Evolutionary conservation across 345 rosid genomes (phyloP).

Genomic region (Salix udensis): DNA sequence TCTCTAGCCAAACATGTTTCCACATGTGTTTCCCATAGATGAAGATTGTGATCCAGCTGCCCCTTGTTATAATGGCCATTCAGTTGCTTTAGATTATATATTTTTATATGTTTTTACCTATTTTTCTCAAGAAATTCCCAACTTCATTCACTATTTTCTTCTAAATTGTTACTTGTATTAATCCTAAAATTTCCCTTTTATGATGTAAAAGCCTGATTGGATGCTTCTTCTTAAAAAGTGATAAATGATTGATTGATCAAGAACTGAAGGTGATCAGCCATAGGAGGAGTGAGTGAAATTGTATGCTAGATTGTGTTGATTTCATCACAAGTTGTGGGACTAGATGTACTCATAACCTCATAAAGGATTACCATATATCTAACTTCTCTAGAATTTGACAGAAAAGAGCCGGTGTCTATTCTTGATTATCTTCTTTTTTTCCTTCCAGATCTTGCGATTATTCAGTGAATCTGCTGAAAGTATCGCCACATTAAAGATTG

Average conservation of each 20-base stretch:
- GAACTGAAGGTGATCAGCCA: neutral
- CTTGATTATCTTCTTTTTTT: constrained; percentile 7
- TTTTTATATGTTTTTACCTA: neutral
- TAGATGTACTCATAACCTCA: neutral
- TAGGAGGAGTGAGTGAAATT: neutral
- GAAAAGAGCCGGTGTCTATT: constrained; percentile 4
- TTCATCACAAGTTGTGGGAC: neutral
- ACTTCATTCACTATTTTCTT: neutral
- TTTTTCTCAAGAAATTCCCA: neutral
- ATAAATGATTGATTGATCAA: neutral
- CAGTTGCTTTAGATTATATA: neutral
- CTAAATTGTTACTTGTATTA: neutral
- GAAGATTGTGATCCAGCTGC: neutral
- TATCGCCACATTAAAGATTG: constrained; percentile 60
- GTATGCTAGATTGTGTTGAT: neutral
- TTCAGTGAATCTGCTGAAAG: constrained; percentile 92
- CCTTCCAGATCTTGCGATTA: constrained; percentile 78
- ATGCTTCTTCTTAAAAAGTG: neutral
- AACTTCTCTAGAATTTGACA: neutral
- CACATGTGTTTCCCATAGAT: neutral
- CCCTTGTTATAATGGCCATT: neutral
- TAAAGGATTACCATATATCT: neutral
- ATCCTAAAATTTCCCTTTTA: neutral
- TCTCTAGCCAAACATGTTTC: neutral
- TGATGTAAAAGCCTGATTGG: neutral